Evolutionary conservation across 129 eudicot genomes (phyloP), one percentile per base, ranked within the genome.

Genomic region (Pittosporum tobira): DNA sequence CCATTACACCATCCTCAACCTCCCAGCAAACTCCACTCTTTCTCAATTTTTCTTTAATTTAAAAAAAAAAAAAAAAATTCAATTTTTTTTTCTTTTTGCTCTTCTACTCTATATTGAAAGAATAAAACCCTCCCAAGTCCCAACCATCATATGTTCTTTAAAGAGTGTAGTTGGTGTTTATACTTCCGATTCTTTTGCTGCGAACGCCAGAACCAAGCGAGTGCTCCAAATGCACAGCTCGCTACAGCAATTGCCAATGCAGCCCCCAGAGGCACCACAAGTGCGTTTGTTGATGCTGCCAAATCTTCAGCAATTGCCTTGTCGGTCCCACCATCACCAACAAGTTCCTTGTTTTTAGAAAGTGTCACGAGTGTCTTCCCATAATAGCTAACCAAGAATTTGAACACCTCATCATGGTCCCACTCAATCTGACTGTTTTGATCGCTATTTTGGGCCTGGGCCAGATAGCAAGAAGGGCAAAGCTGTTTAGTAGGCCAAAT

Each of bases 141-240:
- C 54, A 58, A 66, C 37, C 61, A 60, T 79, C 61, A 80, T 68
- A 85, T 79, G 71, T 54, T 78, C 75, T 90, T 90, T 65, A 80
- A 74, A 68, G 79, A 82, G 66, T 78, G 95, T 59, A 80, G 91
- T 61, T 83, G 78, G 70, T 63, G 77, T 79, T 73, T 75, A 77
- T 91, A 86, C 98, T 83, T 91, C 72, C 94, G 79, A 50, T 73
- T 83, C 94, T 91, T 91, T 74, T 91, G 96, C 36, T 44, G 94
- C 36, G 93, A 84, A 5, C 91, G 85, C 96, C 96, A 91, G 57
- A 66, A 76, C 79, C 94, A 87, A 23, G 96, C 96, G 12, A 91
- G 90, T 6, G 90, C 99, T 34, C 90, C 99, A 61, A 87, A 91
- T 57, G 83, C 81, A 68, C 99, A 91, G 95, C 96, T 87, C 1